Base-by-base conservation (phyloP, 345 rosid genomes). In the Noccaea caerulescens region DNA sequence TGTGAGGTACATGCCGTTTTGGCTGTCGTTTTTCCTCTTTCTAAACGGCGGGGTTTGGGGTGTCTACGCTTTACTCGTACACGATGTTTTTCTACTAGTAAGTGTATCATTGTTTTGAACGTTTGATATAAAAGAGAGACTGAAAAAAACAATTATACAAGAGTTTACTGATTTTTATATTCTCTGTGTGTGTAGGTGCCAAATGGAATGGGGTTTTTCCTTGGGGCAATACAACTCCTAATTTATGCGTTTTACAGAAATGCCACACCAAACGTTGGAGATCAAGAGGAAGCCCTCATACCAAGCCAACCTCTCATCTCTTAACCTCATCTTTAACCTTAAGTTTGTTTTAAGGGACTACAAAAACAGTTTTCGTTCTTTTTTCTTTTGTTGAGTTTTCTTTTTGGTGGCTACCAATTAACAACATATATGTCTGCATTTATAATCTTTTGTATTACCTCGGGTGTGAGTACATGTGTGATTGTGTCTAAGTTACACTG, bases 1-100 rank as follows among this genome's bases (percentile, higher is more conserved):
- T 36, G 94, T 88, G 11, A 81, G 83, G 72, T 90, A 76, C 77
- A 86, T 90, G 94, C 97, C 92, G 1, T 88, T 90, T 73, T 66
- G 84, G 36, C 83, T 90, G 30, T 86, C 97, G 2, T 85, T 86
- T 33, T 86, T 77, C 79, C 56, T 85, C 9, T 84, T 85, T 72
- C 66, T 88, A 69, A 91, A 91, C 36, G 91, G 92, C 5, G 90
- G 81, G 5, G 71, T 81, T 30, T 91, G 92, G 97, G 76, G 85
- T 12, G 54, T 83, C 64, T 88, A 86, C 49, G 94, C 97, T 13
- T 13, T 82, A 8, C 86, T 88, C 39, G 69, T 80, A 1, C 42
- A 59, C 9, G 97, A 90, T 58, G 10, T 52, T 30, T 85, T 85
- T 56, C 79, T 90, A 14, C 82, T 76, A 55, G 96, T 86, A 84